Base-by-base conservation (phyloP, 352 stramenopile genomes). In the Elongisporangium undulatum region DNA sequence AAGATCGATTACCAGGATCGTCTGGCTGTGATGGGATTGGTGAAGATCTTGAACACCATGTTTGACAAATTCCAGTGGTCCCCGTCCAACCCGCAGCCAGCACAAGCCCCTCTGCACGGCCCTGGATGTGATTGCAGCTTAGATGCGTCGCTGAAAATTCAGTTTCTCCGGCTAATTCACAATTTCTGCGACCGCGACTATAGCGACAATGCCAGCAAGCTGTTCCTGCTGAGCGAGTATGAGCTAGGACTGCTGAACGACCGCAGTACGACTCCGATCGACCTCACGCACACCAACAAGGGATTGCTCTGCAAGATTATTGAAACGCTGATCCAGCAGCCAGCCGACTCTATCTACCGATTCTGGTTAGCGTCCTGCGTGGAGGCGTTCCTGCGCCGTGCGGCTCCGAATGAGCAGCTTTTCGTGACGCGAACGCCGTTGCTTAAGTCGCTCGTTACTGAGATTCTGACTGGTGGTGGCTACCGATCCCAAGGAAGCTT, bases 291-390 rank as follows among this genome's bases (percentile, higher is more conserved):
- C 56, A 38, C 72, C 1, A 68, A 90, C 41, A 93, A 93, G 23
- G 94, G 93, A 0, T 63, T 98, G 16, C 65, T 98, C 4, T 92
- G 92, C 64, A 97, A 96, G 63, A 92, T 96, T 53, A 90, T 98
- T 50, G 51, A 82, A 13, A 88, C 89, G 19, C 82, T 98, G 51
- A 89, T 97, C 45, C 64, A 84, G 21, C 94, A 99, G 65, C 82
- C 89, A 8, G 77, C 87, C 16, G 92, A 98, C 55, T 98, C 93
- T 10, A 94, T 96, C 48, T 98, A 99, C 59, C 82, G 92, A 16
- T 98, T 98, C 65, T 99, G 96, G 96, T 61, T 99, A 34, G 90
- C 95, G 2, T 98, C 90, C n/a, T 98, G 95, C 62, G 82, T 98
- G 8, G 95, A 99, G 75, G 94, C 94, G 20, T 98, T 97, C 74